Percentiles rank a stretch among this genome's conserved stretches.
Conservation (phyloP, 805 yeast species). For the Yarrowia sp. region DNA sequence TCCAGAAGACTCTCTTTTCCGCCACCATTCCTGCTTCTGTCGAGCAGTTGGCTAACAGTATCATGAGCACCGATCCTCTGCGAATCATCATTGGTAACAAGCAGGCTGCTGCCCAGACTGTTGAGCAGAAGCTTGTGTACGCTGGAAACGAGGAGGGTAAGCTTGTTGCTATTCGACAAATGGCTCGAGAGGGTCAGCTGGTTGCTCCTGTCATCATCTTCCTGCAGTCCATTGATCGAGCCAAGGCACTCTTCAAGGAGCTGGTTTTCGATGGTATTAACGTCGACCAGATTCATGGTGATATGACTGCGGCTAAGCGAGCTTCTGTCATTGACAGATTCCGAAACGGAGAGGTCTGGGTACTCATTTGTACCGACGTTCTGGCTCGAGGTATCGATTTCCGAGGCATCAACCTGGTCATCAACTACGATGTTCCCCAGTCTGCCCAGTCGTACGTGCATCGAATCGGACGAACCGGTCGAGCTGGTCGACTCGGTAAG, state of each 20-base stretch:
- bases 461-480: conserved; percentile 98
- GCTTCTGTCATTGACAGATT: conserved; percentile 83
- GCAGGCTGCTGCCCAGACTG: conserved; percentile 86
- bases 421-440: conserved; percentile 95
- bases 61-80: conserved; percentile 79
- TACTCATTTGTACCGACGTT: conserved; percentile 94
- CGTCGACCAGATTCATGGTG: conserved; percentile 96
- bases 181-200: conserved; percentile 74
- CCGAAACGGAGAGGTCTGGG: conserved; percentile 93
- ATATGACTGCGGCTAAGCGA: conserved; percentile 87
- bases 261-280: conserved; percentile 87
- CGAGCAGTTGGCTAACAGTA: conserved; percentile 82
- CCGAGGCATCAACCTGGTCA: conserved; percentile 91
- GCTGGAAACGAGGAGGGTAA: conserved; percentile 98
- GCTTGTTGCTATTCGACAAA: conserved; percentile 84
- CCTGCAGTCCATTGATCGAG: conserved; percentile 89
- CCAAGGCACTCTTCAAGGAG: conserved; percentile 94
- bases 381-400: conserved; percentile 96
- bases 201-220: conserved; percentile 93
- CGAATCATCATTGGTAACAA: conserved; percentile 91
- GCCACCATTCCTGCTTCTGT: conserved; percentile 96
- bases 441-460: conserved; percentile 95
- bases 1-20: conserved; percentile 82
- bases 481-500: conserved; percentile 86
- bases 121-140: conserved; percentile 81